Conservation (phyloP, 352 stramenopile species). For the Globisporangium sylvaticum region DNA sequence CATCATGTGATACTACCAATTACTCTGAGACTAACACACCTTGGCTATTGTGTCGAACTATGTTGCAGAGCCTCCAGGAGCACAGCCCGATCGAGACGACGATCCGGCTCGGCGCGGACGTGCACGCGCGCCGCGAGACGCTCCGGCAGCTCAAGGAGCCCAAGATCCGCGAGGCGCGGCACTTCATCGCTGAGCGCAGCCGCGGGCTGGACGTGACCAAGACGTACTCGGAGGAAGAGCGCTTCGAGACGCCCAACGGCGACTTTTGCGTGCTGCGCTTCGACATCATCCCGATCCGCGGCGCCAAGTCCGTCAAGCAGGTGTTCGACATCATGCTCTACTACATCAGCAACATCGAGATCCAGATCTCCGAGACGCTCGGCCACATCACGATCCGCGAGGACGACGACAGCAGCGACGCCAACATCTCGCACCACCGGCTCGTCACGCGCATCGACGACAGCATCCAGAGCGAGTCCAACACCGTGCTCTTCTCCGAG, state of each 20-base stretch:
- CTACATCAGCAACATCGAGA: conserved; percentile 51
- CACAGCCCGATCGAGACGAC: conserved; percentile 35
- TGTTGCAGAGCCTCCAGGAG: conserved; percentile 33
- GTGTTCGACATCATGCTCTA: conserved; percentile 51
- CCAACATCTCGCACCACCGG: conserved; percentile 39
- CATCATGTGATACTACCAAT: no score
- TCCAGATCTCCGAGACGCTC: conserved; percentile 48
- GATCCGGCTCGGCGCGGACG: conserved; percentile 37
- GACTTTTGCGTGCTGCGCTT: conserved; percentile 45
- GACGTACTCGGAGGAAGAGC: conserved; percentile 36
- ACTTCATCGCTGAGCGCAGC: conserved; percentile 38
- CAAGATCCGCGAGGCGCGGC: conserved; percentile 26
- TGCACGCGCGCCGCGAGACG: conserved; percentile 25
- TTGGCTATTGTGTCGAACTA: no score
- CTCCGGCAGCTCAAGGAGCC: conserved; percentile 26
- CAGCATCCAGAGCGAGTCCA: conserved; percentile 36
- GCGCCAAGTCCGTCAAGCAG: conserved; percentile 23
- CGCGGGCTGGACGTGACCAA: conserved; percentile 30
- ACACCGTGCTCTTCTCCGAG: conserved; percentile 32
- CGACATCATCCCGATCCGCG: conserved; percentile 42
- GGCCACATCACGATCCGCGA: conserved; percentile 54
- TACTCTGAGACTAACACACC: no score
- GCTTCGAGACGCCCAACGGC: conserved; percentile 35
- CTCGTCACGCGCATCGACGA: conserved; percentile 32
- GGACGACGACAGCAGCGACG: conserved; percentile 42